Percentiles rank a stretch among this genome's conserved stretches.
Conservation (phyloP, 2,329 filamentous ascomycete genomes). For the Pseudogymnoascus sp. region DNA sequence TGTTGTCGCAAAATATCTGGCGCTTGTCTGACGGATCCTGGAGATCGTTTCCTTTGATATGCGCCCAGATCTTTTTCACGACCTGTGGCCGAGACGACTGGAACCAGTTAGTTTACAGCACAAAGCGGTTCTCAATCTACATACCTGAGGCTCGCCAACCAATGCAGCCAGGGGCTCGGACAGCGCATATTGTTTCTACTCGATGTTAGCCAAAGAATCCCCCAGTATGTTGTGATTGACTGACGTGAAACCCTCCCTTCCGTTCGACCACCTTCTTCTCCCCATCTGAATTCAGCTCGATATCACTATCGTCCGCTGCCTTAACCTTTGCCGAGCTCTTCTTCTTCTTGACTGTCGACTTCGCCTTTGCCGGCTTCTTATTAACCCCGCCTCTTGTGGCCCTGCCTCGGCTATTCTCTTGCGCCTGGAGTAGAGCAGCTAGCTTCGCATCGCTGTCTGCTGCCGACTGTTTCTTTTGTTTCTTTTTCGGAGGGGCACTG, state of each 20-base stretch:
- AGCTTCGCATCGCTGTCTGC: slow-evolving; percentile 78
- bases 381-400: slow-evolving; percentile 68
- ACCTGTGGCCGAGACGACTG: slow-evolving; percentile 90
- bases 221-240: slow-evolving; percentile 29
- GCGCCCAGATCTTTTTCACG: slow-evolving; percentile 92
- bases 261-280: slow-evolving; percentile 62
- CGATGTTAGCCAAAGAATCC: slow-evolving; percentile 4
- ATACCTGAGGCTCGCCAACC: slow-evolving; percentile 61
- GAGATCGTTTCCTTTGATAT: slow-evolving; percentile 81
- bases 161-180: slow-evolving; percentile 64
- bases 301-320: slow-evolving; percentile 72
- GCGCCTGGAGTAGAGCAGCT: slow-evolving; percentile 82
- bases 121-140: slow-evolving; percentile 23
- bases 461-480: slow-evolving; percentile 48
- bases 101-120: background rate
- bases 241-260: slow-evolving; percentile 83
- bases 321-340: slow-evolving; percentile 72
- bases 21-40: slow-evolving; percentile 90
- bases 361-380: slow-evolving; percentile 50
- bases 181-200: slow-evolving; percentile 64
- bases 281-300: slow-evolving; percentile 55
- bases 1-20: slow-evolving; percentile 87
- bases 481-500: slow-evolving; percentile 53
- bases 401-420: slow-evolving; percentile 71
- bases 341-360: slow-evolving; percentile 61